Conservation (phyloP, 2,329 filamentous ascomycete genomes). For the Neurospora sp. region DNA sequence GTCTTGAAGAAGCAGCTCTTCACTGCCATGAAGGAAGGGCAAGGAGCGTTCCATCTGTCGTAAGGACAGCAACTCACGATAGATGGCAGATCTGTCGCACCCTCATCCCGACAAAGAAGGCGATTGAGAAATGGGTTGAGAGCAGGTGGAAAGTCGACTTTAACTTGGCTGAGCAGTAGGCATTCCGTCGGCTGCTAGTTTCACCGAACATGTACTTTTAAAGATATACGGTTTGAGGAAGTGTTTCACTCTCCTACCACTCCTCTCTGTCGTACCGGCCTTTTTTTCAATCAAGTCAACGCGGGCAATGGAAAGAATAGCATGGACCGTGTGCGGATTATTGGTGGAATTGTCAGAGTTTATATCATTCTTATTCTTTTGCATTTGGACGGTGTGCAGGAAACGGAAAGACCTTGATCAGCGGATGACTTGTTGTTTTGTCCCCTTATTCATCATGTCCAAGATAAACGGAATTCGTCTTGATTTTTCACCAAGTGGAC, state of each 20-base stretch:
- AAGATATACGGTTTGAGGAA: not conserved
- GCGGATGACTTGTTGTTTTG: not conserved
- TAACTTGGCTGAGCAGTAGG: not conserved
- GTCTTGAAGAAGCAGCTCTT: conserved; percentile 69
- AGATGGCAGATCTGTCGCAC: no score
- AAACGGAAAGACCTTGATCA: not conserved
- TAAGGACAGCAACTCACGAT: conserved; percentile 28
- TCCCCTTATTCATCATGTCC: not conserved
- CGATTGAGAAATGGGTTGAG: not conserved
- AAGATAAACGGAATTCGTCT: not conserved
- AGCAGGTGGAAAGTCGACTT: not conserved
- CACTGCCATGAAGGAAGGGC: conserved; percentile 85
- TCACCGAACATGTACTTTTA: not conserved
- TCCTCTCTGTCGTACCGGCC: not conserved
- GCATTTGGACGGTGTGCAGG: not conserved
- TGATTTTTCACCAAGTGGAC: not conserved
- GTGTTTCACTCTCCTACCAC: not conserved
- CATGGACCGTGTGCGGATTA: not conserved
- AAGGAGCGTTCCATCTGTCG: conserved; percentile 94
- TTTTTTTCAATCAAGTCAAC: not conserved
- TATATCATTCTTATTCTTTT: not conserved
- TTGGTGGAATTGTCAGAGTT: not conserved
- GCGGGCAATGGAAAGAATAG: not conserved
- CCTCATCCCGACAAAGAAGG: no score
- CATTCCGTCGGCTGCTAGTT: not conserved